Base-by-base conservation (phyloP, 1,139 yeast genomes). In the Arxiozyma bovina region DNA sequence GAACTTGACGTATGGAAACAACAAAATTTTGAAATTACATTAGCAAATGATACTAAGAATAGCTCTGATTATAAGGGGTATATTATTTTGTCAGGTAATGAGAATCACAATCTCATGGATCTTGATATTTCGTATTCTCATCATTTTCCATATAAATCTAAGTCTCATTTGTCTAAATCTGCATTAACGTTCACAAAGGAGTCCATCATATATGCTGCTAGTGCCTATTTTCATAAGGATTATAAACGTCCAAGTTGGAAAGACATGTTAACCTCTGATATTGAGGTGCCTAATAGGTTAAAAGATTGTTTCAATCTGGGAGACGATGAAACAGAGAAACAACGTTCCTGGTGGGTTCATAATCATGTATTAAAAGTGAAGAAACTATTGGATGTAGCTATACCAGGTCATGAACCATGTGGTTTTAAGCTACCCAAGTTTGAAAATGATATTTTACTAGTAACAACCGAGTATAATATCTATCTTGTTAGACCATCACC, bases 401-500 rank as follows among this genome's bases (percentile, higher is more conserved):
- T 53, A 18, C 42, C 54, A 2, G 55, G 48, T n/a, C 50, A 63
- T 1, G 50, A 49, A 42, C 44, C 48, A 12, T 54, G 59, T 2
- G 66, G 65, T 5, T 62, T 60, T 43, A 56, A 53, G 41, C 51
- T 63, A 8, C 48, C 53, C 12, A 60, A 60, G 7, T 48, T 55
- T 8, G 53, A 62, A 38, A 58, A 59, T 18, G 59, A 58, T 42
- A 60, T 62, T 34, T 48, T 63, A 20, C 53, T 65, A 1, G 60
- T 64, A 1, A 63, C 68, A 1, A 60, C 66, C 1, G 58, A 48
- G 1, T 40, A 50, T 4, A 50, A 53, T 27, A 44, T 63, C 7
- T 61, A 56, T 45, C 42, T 66, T 12, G 48, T 62, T 21, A 63
- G 60, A 46, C 52, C 61, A 1, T 55, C 60, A 45, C 70, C 70